Evolutionary conservation across 306 rosid genomes (phyloP).

Genomic region (Astragalus glycyphyllos): DNA sequence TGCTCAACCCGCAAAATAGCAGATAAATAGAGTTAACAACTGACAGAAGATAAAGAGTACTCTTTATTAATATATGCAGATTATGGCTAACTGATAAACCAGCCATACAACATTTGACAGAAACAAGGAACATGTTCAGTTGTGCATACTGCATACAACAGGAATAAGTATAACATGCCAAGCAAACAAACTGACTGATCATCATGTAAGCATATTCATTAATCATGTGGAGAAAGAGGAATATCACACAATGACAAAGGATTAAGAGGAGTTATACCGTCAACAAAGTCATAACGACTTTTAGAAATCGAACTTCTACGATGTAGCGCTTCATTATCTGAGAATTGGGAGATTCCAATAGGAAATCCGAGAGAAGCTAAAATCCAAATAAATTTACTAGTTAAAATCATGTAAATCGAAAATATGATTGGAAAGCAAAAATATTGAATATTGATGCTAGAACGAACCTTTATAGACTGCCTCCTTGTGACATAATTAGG

Average conservation of each 20-base stretch:
- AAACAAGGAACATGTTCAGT: slow-evolving; percentile 16
- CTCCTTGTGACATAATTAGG: slow-evolving; percentile 95
- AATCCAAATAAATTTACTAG: slow-evolving; percentile 44
- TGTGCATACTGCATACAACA: slow-evolving; percentile 16
- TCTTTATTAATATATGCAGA: slow-evolving; percentile 1
- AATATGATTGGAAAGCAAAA: slow-evolving; percentile 31
- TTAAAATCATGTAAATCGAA: slow-evolving; percentile 36
- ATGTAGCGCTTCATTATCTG: slow-evolving; percentile 93
- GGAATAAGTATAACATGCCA: slow-evolving; percentile 17
- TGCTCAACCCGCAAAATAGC: slow-evolving; percentile 47
- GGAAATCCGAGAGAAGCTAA: slow-evolving; percentile 92
- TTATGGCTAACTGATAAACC: slow-evolving; percentile 9
- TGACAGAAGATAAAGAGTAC: slow-evolving; percentile 28
- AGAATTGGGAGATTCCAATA: slow-evolving; percentile 84
- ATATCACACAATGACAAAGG: slow-evolving; percentile 23
- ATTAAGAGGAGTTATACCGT: slow-evolving; percentile 61
- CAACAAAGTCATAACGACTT: slow-evolving; percentile 87
- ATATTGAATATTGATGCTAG: slow-evolving; percentile 26
- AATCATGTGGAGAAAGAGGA: slow-evolving; percentile 25
- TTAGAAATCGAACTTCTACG: slow-evolving; percentile 79
- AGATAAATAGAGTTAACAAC: slow-evolving; percentile 24
- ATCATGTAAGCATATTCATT: slow-evolving; percentile 27
- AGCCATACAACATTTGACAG: slow-evolving; percentile 7
- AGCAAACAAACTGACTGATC: slow-evolving; percentile 7
- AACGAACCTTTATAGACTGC: slow-evolving; percentile 93